Evolutionary conservation across 1,284 basidiomycete species (phyloP).

Genomic region (Limonomyces culmigenus): DNA sequence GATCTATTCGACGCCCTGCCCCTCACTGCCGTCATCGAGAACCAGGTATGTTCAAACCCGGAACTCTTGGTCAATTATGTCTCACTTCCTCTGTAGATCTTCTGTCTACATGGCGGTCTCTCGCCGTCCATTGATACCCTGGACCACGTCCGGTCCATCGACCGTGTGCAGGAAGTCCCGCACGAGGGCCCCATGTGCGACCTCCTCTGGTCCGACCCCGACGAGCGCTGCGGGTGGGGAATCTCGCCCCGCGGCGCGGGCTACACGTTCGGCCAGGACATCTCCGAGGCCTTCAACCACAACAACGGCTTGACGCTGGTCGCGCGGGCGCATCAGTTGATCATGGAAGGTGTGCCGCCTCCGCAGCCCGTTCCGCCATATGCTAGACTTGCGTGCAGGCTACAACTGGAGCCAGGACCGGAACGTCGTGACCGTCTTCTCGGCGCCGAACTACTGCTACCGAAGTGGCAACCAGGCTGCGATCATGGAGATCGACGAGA

Average conservation of each 20-base stretch:
- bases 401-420: slow-evolving; percentile 98
- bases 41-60: slow-evolving; percentile 74
- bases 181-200: slow-evolving; percentile 99
- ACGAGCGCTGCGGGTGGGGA: slow-evolving; percentile 98
- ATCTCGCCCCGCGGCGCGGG: slow-evolving; percentile 98
- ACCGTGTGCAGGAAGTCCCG: slow-evolving; percentile 96
- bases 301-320: slow-evolving; percentile 98
- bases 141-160: slow-evolving; percentile 96
- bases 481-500: slow-evolving; percentile 99
- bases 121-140: slow-evolving; percentile 99
- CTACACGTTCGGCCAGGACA: slow-evolving; percentile 99
- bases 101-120: slow-evolving; percentile 96
- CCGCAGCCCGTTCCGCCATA: slow-evolving; percentile 1
- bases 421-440: slow-evolving; percentile 99
- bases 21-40: slow-evolving; percentile 93
- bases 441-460: slow-evolving; percentile 98
- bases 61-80: too few relatives aligned
- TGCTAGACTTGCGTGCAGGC: slow-evolving; percentile 31
- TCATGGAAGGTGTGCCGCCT: slow-evolving; percentile 78
- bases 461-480: slow-evolving; percentile 98
- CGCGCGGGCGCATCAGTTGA: slow-evolving; percentile 89
- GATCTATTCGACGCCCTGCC: slow-evolving; percentile 98
- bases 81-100: too few relatives aligned
- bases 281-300: slow-evolving; percentile 95
- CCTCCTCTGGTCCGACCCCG: slow-evolving; percentile 96